Evolutionary conservation across 257 asterid genomes (phyloP).

Genomic region (Catharanthus roseus): DNA sequence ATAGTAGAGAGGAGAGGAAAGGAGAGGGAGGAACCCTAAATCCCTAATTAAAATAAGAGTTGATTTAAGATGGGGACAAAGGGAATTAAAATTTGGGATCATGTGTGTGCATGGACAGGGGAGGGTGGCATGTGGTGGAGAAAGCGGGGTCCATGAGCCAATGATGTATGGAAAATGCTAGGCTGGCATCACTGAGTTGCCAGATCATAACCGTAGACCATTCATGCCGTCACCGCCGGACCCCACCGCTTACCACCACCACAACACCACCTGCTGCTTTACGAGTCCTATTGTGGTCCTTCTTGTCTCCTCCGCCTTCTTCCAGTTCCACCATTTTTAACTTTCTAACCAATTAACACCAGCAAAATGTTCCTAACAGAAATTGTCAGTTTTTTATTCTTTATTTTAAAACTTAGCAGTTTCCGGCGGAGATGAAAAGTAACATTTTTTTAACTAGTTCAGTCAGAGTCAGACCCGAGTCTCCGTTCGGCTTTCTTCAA

Average conservation of each 20-base stretch:
- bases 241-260: slow-evolving; percentile 30
- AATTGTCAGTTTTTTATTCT: not conserved
- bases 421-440: not conserved
- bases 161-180: slow-evolving; percentile 67
- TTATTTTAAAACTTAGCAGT: not conserved
- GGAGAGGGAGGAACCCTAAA: no score
- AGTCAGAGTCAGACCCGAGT: not conserved
- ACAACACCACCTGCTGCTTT: not conserved
- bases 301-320: slow-evolving; percentile 31
- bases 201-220: slow-evolving; percentile 53
- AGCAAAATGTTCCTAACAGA: not conserved
- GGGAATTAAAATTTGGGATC: slow-evolving; percentile 18
- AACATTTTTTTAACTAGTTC: not conserved
- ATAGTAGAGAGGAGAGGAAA: no score
- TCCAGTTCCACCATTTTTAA: not conserved
- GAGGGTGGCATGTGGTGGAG: slow-evolving; percentile 56
- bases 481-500: not conserved
- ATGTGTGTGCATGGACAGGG: slow-evolving; percentile 36
- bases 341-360: not conserved
- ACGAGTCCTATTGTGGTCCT: slow-evolving; percentile 36
- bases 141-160: slow-evolving; percentile 41
- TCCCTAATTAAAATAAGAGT: slow-evolving; percentile 13
- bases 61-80: slow-evolving; percentile 34
- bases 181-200: slow-evolving; percentile 89
- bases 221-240: slow-evolving; percentile 19